Conservation (phyloP, 306 rosid genomes). For the Cucurbita argyrosperma region DNA sequence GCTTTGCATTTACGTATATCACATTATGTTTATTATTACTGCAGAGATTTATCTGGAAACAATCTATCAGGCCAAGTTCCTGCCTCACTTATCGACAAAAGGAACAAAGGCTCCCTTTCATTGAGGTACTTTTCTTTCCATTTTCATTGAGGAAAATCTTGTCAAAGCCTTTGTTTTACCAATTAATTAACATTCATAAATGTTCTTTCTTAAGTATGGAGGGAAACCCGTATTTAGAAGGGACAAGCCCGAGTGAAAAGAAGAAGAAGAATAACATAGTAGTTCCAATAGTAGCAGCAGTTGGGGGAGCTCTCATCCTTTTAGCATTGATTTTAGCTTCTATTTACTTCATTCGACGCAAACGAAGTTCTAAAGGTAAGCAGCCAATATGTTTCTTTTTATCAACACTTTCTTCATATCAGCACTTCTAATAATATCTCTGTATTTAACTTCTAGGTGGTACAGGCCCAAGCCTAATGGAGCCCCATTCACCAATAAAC, state of each 20-base stretch:
- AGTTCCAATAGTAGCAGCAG: conserved; percentile 24
- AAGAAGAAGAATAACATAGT: conserved; percentile 12
- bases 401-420: not conserved
- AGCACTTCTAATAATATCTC: not conserved
- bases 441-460: not conserved
- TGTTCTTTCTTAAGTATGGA: conserved; percentile 9
- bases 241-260: not conserved
- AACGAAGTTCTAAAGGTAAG: not conserved
- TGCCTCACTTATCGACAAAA: not conserved
- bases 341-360: conserved; percentile 9
- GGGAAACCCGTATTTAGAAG: conserved; percentile 13
- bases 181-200: not conserved
- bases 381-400: not conserved
- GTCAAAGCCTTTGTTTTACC: not conserved
- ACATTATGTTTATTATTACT: not conserved
- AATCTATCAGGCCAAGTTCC: not conserved
- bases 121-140: not conserved
- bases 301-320: conserved; percentile 22
- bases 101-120: not conserved
- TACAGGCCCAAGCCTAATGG: not conserved
- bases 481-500: not conserved
- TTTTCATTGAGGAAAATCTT: not conserved
- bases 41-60: not conserved
- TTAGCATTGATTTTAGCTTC: not conserved
- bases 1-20: not conserved